These are phyloP conservation scores for Fusarium heterosporum DNA, from an alignment of 2,329 filamentous ascomycete genomes.

Conservation along the genomic window DNA sequence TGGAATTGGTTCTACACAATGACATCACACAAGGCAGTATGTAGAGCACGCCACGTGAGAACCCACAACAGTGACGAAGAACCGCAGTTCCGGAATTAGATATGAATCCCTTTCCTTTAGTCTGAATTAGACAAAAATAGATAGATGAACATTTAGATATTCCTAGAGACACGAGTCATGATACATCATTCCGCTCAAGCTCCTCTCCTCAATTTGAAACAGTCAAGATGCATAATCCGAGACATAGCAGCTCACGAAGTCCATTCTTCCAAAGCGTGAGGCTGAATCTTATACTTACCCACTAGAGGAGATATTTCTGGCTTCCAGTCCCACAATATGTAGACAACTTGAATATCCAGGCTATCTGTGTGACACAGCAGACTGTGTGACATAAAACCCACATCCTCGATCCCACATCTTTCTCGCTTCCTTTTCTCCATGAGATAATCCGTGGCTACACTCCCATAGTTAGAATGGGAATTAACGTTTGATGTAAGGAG, in stretches of 20 bases:
- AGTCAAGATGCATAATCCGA: not conserved
- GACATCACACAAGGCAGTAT: not conserved
- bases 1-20: not conserved
- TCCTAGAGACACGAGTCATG: slow-evolving; percentile 4
- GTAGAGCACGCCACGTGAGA: not conserved
- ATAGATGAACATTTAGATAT: not conserved
- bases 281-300: not conserved
- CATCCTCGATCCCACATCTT: not conserved
- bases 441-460: not conserved
- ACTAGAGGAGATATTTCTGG: not conserved
- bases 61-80: not conserved
- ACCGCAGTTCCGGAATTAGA: not conserved
- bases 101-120: not conserved
- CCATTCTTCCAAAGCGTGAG: not conserved
- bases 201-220: not conserved
- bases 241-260: not conserved
- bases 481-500: too few relatives aligned
- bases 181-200: not conserved
- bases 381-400: not conserved
- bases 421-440: not conserved
- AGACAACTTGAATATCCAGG: not conserved
- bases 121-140: not conserved
- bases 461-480: too few relatives aligned
- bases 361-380: not conserved
- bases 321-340: not conserved